Percentiles rank a stretch among this genome's conserved stretches.
Conservation (phyloP, 169 alveolate species). For the Neospora caninum region DNA sequence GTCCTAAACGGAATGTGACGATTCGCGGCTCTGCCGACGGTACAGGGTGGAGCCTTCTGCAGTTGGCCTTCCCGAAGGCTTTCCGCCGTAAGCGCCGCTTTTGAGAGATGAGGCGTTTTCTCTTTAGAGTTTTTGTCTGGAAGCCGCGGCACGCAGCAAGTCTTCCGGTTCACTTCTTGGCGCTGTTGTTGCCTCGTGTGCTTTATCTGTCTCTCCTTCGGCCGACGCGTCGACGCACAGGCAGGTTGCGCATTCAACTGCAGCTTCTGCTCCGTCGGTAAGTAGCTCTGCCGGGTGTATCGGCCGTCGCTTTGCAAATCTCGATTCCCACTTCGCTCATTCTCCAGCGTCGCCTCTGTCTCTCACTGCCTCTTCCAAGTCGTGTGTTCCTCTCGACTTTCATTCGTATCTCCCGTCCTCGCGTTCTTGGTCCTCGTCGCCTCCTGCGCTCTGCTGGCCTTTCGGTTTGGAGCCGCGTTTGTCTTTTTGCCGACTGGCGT, state of each 20-base stretch:
- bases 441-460: neutral
- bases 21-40: too few species aligned
- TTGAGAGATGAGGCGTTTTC: too few species aligned
- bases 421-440: neutral
- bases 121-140: too few species aligned
- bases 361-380: too few species aligned
- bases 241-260: constrained; percentile 20
- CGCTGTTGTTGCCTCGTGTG: neutral
- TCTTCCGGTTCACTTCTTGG: too few species aligned
- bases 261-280: neutral
- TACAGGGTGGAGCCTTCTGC: too few species aligned
- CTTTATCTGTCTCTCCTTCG: neutral
- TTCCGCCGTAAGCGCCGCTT: too few species aligned
- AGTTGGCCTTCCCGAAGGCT: too few species aligned
- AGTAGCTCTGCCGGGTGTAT: neutral
- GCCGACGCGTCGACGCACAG: neutral
- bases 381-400: neutral
- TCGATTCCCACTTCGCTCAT: too few species aligned
- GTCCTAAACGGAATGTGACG: too few species aligned
- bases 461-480: neutral
- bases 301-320: too few species aligned
- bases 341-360: neutral
- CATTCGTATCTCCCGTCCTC: neutral
- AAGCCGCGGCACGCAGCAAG: too few species aligned
- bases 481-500: neutral